Evolutionary conservation across 768 basidiomycete species (phyloP).

Genomic region (Paxillus ammoniavirescens): DNA sequence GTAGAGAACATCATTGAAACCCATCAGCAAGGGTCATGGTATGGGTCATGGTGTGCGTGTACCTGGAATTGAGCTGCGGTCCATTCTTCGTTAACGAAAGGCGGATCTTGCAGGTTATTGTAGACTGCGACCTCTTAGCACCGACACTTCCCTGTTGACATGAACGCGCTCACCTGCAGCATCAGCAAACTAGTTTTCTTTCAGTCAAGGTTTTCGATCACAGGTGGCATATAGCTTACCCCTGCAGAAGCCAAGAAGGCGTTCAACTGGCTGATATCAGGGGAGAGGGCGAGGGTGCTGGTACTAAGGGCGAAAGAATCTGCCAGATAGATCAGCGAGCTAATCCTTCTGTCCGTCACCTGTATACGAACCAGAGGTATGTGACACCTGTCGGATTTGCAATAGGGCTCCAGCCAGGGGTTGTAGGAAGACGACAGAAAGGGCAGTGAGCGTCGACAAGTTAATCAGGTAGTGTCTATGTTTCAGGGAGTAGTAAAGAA

Average conservation of each 20-base stretch:
- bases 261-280: constrained; percentile 43
- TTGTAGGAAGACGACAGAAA: constrained; percentile 49
- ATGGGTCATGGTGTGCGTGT: constrained; percentile 7
- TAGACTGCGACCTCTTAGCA: constrained; percentile 22
- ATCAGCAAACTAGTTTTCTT: constrained; percentile 32
- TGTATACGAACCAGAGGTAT: constrained; percentile 10
- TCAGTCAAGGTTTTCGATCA: not conserved
- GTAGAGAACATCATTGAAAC: not conserved
- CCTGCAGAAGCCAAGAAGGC: constrained; percentile 62
- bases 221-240: constrained; percentile 28
- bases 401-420: constrained; percentile 50
- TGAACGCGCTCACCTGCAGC: constrained; percentile 22
- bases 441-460: constrained; percentile 49
- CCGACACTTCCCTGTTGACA: not conserved
- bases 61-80: constrained; percentile 54
- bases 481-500: constrained; percentile 44
- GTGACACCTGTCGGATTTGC: constrained; percentile 21
- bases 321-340: constrained; percentile 13
- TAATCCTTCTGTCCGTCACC: constrained; percentile 6
- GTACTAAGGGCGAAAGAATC: constrained; percentile 41
- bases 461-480: constrained; percentile 56
- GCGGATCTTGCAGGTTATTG: constrained; percentile 50
- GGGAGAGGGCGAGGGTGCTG: constrained; percentile 44
- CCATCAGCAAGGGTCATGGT: not conserved
- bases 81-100: constrained; percentile 54